phyloP scores from a whole-genome alignment of 805 yeast species.

The Ogataea haglerorum region DNA sequence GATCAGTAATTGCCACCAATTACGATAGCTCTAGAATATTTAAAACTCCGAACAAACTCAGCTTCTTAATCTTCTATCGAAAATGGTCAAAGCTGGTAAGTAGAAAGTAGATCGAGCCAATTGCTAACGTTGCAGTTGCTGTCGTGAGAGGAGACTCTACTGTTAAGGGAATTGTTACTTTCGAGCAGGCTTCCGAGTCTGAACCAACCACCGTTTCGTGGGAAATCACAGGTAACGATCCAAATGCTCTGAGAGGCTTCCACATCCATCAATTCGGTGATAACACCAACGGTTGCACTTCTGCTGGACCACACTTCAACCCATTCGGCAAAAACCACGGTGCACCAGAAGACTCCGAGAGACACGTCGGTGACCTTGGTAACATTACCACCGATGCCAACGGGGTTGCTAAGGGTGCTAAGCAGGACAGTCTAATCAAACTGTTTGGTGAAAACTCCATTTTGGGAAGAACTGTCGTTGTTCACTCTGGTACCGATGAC shows the following conservation, averaged over 20 bases:
- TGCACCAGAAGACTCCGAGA: slow-evolving; percentile 75
- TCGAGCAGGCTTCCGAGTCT: slow-evolving; percentile 76
- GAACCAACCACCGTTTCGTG: slow-evolving; percentile 84
- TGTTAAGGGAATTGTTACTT: slow-evolving; percentile 82
- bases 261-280: slow-evolving; percentile 98
- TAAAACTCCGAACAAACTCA: background rate
- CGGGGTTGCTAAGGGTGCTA: slow-evolving; percentile 90
- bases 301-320: slow-evolving; percentile 97
- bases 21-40: slow-evolving; percentile 4
- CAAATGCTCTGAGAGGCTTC: slow-evolving; percentile 93
- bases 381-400: slow-evolving; percentile 81
- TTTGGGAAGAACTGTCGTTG: slow-evolving; percentile 92
- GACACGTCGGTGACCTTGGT: slow-evolving; percentile 97
- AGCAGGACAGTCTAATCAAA: slow-evolving; percentile 72
- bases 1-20: slow-evolving; percentile 10
- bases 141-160: slow-evolving; percentile 93
- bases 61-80: background rate
- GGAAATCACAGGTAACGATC: slow-evolving; percentile 85
- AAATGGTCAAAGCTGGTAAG: slow-evolving; percentile 15
- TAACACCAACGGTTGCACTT: slow-evolving; percentile 98
- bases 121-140: slow-evolving; percentile 57
- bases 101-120: slow-evolving; percentile 15
- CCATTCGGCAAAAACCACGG: slow-evolving; percentile 89
- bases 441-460: slow-evolving; percentile 84
- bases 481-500: slow-evolving; percentile 91